Percentiles rank a stretch among this genome's conserved stretches.
phyloP scores from a whole-genome alignment of 257 asterid genomes.

The Solanum ossicruentum region DNA sequence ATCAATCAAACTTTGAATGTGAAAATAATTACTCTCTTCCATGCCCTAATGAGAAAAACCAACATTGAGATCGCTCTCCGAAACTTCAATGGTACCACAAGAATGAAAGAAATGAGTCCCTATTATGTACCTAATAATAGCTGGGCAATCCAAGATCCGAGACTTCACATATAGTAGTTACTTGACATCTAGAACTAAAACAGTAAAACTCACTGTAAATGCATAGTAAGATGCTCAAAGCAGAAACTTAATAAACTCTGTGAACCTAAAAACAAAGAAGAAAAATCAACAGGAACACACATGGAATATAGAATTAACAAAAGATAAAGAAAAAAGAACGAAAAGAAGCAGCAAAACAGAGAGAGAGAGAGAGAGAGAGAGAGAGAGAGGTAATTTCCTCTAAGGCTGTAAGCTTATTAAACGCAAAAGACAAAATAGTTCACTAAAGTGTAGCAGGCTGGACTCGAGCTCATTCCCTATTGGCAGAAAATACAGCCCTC shows the following conservation, averaged over 20 bases:
- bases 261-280: background rate
- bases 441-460: background rate
- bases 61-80: background rate
- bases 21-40: background rate
- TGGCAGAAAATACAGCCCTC: background rate
- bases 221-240: background rate
- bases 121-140: background rate
- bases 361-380: background rate
- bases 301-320: background rate
- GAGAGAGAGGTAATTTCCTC: background rate
- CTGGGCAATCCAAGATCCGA: background rate
- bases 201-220: background rate
- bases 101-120: background rate
- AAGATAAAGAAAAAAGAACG: background rate
- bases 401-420: background rate
- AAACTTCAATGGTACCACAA: background rate
- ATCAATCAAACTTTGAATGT: background rate
- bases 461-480: background rate
- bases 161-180: background rate
- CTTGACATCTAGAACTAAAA: background rate
- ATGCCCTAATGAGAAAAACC: background rate
- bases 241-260: background rate
- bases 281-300: background rate
- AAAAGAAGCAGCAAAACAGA: background rate
- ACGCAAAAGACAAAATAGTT: background rate